Percentiles rank a stretch among this genome's conserved stretches.
phyloP scores from a whole-genome alignment of 1,284 basidiomycete species.

The Trichosporon asahii region DNA sequence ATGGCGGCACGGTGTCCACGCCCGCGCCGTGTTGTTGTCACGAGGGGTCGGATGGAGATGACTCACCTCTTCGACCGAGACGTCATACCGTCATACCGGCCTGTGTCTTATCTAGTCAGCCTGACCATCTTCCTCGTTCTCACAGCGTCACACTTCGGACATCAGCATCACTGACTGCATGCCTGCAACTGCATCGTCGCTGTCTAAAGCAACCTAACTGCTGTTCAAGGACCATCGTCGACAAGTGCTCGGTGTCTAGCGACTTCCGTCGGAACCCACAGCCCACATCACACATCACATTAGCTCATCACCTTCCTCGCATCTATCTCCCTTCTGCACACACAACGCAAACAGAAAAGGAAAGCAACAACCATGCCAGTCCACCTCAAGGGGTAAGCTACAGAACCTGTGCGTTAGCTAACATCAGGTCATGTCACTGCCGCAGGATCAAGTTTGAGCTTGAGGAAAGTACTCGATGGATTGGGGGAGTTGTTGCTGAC shows the following conservation, averaged over 20 bases:
- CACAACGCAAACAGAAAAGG: neutral
- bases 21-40: too few relatives aligned
- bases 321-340: neutral
- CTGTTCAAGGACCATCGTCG: too few relatives aligned
- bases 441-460: slow-evolving; percentile 46
- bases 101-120: neutral
- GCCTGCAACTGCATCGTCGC: neutral
- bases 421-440: slow-evolving; percentile 49
- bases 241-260: neutral
- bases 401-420: neutral
- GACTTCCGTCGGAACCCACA: neutral
- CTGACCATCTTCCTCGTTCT: neutral
- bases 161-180: too few relatives aligned
- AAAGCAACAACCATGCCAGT: slow-evolving; percentile 35
- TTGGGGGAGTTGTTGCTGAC: slow-evolving; percentile 7
- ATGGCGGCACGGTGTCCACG: neutral
- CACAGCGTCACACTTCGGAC: neutral
- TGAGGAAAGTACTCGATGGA: slow-evolving; percentile 26
- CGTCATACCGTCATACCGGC: neutral
- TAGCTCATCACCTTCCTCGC: neutral
- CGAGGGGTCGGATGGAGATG: neutral
- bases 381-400: slow-evolving; percentile 38
- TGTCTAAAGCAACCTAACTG: too few relatives aligned
- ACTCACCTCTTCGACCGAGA: neutral
- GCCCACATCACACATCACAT: neutral